A percentile compares a stretch with the other conserved stretches of the same genome.
Evolutionary conservation across 1,139 yeast genomes (phyloP).

Genomic region (Scheffersomyces stambukii): DNA sequence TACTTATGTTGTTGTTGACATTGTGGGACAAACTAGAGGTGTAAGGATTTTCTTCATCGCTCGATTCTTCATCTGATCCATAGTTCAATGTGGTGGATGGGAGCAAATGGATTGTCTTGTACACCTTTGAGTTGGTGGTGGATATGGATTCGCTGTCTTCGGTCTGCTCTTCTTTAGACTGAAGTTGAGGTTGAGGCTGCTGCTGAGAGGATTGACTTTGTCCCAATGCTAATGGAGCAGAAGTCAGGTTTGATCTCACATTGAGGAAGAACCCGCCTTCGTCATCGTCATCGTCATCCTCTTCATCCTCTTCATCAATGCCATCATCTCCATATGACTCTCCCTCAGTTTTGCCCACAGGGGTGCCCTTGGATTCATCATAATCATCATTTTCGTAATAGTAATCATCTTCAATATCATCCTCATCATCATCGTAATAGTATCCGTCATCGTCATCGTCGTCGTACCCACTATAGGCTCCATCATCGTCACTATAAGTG

Average conservation of each 20-base stretch:
- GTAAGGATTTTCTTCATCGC: conserved; percentile 51
- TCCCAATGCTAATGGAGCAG: conserved; percentile 13
- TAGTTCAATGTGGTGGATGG: conserved; percentile 82
- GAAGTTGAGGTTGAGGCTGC: conserved; percentile 7
- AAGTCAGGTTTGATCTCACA: conserved; percentile 45
- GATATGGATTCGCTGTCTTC: conserved; percentile 28
- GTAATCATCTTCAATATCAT: conserved; percentile 11
- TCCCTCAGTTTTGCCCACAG: conserved; percentile 46
- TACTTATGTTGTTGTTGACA: conserved; percentile 54
- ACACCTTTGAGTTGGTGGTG: conserved; percentile 21
- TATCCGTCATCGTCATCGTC: conserved; percentile 26
- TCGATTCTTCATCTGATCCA: conserved; percentile 70
- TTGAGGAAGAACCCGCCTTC: conserved; percentile 70
- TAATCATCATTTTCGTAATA: conserved; percentile 18
- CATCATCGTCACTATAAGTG: conserved; percentile 33
- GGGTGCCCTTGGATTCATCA: conserved; percentile 61
- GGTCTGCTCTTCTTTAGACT: conserved; percentile 15
- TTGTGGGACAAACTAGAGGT: conserved; percentile 72
- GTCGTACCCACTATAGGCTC: conserved; percentile 23
- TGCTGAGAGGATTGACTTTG: conserved; percentile 3
- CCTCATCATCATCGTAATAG: conserved; percentile 12
- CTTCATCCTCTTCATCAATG: conserved; percentile 37
- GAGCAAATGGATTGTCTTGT: conserved; percentile 62
- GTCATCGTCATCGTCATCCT: conserved; percentile 51
- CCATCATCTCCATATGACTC: conserved; percentile 22